Conservation (phyloP, 805 yeast genomes). For the Metschnikowia henanensis region DNA sequence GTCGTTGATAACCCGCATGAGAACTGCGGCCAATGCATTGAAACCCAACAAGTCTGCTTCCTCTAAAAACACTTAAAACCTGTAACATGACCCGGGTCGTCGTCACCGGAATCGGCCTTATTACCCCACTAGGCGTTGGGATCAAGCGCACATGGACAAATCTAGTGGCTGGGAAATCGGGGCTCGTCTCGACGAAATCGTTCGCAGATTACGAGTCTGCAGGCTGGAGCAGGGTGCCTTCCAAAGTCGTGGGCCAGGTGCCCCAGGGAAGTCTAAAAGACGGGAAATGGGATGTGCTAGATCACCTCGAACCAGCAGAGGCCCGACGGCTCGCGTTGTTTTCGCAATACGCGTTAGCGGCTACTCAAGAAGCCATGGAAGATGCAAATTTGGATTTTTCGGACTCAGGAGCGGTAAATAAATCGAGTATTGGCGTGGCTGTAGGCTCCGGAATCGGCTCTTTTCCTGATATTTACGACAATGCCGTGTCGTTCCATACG, state of each 20-base stretch:
- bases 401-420: neutral
- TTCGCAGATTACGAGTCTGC: conserved; percentile 42
- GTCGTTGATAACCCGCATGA: no score
- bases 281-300: conserved; percentile 52
- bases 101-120: conserved; percentile 86
- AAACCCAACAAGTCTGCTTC: no score
- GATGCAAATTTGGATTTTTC: conserved; percentile 50
- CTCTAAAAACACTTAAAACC: neutral
- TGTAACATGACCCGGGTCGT: conserved; percentile 62
- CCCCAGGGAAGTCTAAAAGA: conserved; percentile 49
- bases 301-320: conserved; percentile 49
- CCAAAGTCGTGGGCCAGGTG: conserved; percentile 74
- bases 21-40: no score
- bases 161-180: conserved; percentile 53
- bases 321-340: conserved; percentile 66
- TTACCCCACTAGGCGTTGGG: conserved; percentile 85
- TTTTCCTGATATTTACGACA: conserved; percentile 67
- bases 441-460: conserved; percentile 95
- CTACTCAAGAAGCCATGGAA: conserved; percentile 72
- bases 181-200: conserved; percentile 53
- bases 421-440: conserved; percentile 60
- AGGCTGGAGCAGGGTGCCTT: conserved; percentile 57
- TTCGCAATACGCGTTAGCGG: conserved; percentile 75
- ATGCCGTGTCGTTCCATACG: conserved; percentile 48
- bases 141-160: conserved; percentile 52